Evolutionary conservation across 202 grass and related monocot species (phyloP), one percentile per base, ranked within the genome.

Genomic region (Hordeum pubiflorum): DNA sequence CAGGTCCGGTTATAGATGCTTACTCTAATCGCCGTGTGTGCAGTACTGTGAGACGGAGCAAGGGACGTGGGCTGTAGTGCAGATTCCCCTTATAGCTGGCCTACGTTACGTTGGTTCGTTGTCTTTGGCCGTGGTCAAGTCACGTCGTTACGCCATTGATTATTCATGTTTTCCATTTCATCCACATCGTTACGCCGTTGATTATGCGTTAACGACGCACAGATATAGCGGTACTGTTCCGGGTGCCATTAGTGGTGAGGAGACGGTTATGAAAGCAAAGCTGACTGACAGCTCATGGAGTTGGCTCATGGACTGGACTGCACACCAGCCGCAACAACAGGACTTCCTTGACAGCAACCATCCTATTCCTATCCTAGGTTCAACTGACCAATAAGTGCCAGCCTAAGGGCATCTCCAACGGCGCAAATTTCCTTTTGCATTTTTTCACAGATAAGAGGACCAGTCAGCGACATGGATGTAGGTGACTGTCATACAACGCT

Each of bases 201-300:
- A 50, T 50, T 50, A 50, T 50, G 44, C 44, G 44, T 50, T 50
- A 50, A 50, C 14, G 44, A 17, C 44, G 14, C 65, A 11, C 9
- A 13, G 9, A 1, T 5, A 41, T 20, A 3, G 10, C 6, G 18
- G 7, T 43, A 41, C 37, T 69, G 65, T 41, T 69, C 10, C 37
- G 20, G 7, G 13, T 69, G 65, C 13, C 11, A 69, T 69, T 21
- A 7, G 63, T 38, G 17, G 18, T 41, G n/a, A 69, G 38, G 10
- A 1, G 32, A 17, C 22, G 12, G 32, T 7, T 55, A 72, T 41
- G 72, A 18, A 9, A 67, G 48, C 58, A 50, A 63, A 75, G 74
- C 37, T 23, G 60, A 26, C 14, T 63, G 54, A 84, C 86, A 88
- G 43, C 82, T 81, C 77, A 63, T 75, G 9, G 6, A 69, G 52